phyloP scores from a whole-genome alignment of 2,329 filamentous ascomycete species.

The Colletotrichum sp. region DNA sequence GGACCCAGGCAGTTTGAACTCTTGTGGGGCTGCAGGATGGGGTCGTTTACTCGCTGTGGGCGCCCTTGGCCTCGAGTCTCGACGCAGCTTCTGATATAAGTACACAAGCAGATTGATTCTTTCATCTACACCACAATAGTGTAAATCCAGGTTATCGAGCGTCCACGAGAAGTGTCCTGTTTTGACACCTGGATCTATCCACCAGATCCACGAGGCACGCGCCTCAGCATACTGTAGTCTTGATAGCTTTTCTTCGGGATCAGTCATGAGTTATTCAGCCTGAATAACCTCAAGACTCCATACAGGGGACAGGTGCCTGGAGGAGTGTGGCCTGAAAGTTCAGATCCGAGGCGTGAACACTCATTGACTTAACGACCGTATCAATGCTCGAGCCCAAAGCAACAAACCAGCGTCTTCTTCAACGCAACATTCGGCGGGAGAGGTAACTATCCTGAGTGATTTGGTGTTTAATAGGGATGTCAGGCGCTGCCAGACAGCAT shows the following conservation, averaged over 20 bases:
- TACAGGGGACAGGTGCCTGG: too few relatives aligned
- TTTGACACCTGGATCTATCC: not conserved
- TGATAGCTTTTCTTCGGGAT: not conserved
- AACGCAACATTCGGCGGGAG: not conserved
- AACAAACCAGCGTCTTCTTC: too few relatives aligned
- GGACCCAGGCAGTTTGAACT: not conserved
- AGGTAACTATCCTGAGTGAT: not conserved
- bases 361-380: accelerated
- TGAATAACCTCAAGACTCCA: not conserved
- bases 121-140: not conserved
- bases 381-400: not conserved
- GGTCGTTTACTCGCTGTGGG: not conserved
- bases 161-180: not conserved
- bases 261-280: not conserved
- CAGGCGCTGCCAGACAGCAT: not conserved
- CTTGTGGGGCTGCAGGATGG: not conserved
- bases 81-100: not conserved
- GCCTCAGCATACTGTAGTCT: not conserved
- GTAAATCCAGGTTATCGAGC: too few relatives aligned
- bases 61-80: not conserved
- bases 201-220: not conserved
- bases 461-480: accelerated
- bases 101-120: not conserved
- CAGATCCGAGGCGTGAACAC: not conserved
- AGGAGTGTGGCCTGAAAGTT: not conserved